Evolutionary conservation across 164 flowering plant genomes (phyloP).

Genomic region (Warburgia ugandensis): DNA sequence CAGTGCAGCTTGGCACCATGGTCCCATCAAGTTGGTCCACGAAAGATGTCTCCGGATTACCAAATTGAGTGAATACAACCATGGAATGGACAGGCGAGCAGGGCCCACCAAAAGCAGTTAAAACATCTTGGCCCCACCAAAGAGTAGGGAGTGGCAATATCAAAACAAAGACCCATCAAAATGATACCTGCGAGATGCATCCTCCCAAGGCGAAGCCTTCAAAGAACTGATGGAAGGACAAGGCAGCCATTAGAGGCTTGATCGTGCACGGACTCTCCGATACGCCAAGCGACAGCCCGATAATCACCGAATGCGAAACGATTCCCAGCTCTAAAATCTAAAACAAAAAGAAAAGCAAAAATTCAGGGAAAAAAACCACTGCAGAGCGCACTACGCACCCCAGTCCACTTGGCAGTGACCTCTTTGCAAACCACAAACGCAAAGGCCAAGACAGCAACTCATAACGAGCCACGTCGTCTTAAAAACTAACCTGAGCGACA

Average conservation of each 20-base stretch:
- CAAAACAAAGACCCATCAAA: too few species aligned
- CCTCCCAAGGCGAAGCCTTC: constrained; percentile 98
- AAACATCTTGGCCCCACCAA: too few species aligned
- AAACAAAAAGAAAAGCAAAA: not conserved
- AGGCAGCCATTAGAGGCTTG: constrained; percentile 73
- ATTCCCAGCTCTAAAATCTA: constrained; percentile 90
- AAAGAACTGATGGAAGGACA: constrained; percentile 93
- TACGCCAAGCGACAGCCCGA: constrained; percentile 89
- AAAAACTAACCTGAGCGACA: constrained; percentile 98
- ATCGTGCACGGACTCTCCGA: constrained; percentile 89
- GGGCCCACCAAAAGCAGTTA: too few species aligned
- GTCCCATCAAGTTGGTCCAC: too few species aligned
- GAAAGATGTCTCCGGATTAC: too few species aligned
- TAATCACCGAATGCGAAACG: constrained; percentile 84
- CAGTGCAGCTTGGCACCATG: too few species aligned
- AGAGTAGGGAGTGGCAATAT: too few species aligned
- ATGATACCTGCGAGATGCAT: constrained; percentile 72
- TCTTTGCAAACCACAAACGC: not conserved
- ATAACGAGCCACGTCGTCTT: not conserved
- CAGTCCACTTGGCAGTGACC: not conserved
- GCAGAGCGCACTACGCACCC: too few species aligned
- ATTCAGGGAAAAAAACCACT: not conserved
- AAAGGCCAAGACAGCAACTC: not conserved
- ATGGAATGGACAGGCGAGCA: too few species aligned
- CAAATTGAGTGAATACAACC: too few species aligned